Evolutionary conservation across 441 rosid species (phyloP).

Genomic region (Pelargonium myrrhifolium): DNA sequence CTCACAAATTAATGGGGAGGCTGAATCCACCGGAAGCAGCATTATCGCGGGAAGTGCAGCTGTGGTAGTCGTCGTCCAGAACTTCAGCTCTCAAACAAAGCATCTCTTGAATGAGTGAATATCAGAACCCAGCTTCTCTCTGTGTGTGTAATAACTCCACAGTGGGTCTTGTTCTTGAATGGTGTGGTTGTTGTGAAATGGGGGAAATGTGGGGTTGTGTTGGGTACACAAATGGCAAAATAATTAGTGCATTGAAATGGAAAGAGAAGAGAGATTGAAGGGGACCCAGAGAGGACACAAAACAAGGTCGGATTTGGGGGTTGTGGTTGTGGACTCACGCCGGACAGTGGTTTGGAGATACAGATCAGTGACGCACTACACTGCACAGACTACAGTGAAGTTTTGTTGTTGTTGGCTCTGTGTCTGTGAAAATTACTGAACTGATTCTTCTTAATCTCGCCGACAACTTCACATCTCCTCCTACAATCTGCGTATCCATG

Average conservation of each 20-base stretch:
- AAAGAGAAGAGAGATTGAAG: neutral
- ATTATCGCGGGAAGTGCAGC: constrained; percentile 3
- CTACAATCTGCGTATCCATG: no score
- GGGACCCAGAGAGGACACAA: neutral
- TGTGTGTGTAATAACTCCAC: no score
- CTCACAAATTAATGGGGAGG: constrained; percentile 9
- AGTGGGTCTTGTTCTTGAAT: neutral
- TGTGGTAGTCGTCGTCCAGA: constrained; percentile 4
- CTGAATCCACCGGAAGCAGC: constrained; percentile 1
- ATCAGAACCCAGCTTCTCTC: no score
- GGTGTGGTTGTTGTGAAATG: neutral
- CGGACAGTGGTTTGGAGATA: neutral
- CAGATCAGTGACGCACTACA: no score
- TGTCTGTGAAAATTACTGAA: no score
- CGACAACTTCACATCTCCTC: no score
- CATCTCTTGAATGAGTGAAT: no score
- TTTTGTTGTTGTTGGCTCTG: no score
- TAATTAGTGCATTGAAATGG: neutral
- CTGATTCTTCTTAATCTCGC: no score
- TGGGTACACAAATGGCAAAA: neutral
- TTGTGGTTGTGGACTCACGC: no score
- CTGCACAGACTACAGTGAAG: no score
- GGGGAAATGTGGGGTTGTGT: neutral
- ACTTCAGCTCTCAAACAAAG: constrained; percentile 9
- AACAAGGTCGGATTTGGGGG: no score